These are phyloP conservation scores for Trichoderma orchidacearum DNA, from an alignment of 495 filamentous ascomycete genomes.

Conservation along the genomic window DNA sequence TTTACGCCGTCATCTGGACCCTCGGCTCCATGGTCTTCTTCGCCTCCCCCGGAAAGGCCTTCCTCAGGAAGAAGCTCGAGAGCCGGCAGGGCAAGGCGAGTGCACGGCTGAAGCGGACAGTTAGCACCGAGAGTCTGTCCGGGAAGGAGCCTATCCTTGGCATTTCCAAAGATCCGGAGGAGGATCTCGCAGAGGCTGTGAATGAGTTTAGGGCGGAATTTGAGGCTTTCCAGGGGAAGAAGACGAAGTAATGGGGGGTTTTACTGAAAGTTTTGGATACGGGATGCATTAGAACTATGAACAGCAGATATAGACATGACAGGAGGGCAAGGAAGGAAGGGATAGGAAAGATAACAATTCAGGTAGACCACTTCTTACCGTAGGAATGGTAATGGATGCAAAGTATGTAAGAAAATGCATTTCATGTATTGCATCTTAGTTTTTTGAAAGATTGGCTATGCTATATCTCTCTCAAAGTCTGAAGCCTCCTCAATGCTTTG, in stretches of 20 bases:
- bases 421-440: too few species aligned
- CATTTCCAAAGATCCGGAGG: conserved; percentile 59
- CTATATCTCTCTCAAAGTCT: too few species aligned
- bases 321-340: not conserved
- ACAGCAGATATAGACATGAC: not conserved
- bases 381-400: too few species aligned
- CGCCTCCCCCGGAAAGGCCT: conserved; percentile 56
- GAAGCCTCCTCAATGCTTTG: too few species aligned
- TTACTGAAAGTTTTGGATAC: not conserved
- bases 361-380: too few species aligned
- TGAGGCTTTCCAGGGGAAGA: conserved; percentile 39
- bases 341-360: not conserved
- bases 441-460: too few species aligned
- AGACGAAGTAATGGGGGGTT: conserved; percentile 2
- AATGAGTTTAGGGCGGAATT: conserved; percentile 54
- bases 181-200: conserved; percentile 69
- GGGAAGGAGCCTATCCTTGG: conserved; percentile 52
- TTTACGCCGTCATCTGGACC: conserved; percentile 66
- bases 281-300: too few species aligned
- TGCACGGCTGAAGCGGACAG: conserved; percentile 14
- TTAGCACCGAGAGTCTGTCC: conserved; percentile 23
- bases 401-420: too few species aligned
- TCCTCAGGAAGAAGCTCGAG: conserved; percentile 45
- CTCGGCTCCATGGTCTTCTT: conserved; percentile 57
- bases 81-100: conserved; percentile 30